Base-by-base conservation (phyloP, 352 stramenopile genomes). In the Hyphochytrium catenoides region DNA sequence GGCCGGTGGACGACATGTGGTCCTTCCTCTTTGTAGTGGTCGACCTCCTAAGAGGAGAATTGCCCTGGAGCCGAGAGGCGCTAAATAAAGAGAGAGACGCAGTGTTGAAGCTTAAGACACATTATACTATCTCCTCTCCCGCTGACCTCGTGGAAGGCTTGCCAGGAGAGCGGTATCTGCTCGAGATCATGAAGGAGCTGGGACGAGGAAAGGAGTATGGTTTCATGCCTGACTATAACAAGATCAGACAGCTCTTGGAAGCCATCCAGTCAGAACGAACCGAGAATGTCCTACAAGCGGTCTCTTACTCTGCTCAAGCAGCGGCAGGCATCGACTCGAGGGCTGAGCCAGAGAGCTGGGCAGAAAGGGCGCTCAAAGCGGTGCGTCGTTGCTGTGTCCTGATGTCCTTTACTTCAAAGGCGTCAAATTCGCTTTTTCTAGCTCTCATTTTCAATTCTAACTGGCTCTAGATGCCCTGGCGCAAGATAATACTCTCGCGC, bases 11-110 rank as follows among this genome's bases (percentile, higher is more conserved):
- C 36, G 72, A 87, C 38, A 39, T 87, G 18, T 84, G 70, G 67
- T 87, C 69, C 23, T 81, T 68, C 69, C 77, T 78, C 33, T 87
- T 82, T 43, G 51, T 81, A 9, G 66, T 87, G 12, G 59, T 87
- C 39, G 72, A 87, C 28, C 77, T 87, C 36, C 59, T 84, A 50
- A 65, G 70, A 6, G 70, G 70, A 15, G 70, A 84, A 23, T 43
- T 84, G 29, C 70, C 70, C 1, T 84, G 70, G 70, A 67, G 67
- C 14, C 41, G 51, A 2, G 70, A 84, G 27, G 70, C 70, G 4
- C 70, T 82, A 36, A 56, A 73, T 15, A 84, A 84, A 36, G 78
- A 84, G 31, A 61, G 70, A 3, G 46, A 76, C 32, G 73, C 61
- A 4, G 70, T 84, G 24, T 51, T 84, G 21, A 57, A 47, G 18